phyloP scores from a whole-genome alignment of 352 stramenopile species.

The Stramenopiles sp. region DNA sequence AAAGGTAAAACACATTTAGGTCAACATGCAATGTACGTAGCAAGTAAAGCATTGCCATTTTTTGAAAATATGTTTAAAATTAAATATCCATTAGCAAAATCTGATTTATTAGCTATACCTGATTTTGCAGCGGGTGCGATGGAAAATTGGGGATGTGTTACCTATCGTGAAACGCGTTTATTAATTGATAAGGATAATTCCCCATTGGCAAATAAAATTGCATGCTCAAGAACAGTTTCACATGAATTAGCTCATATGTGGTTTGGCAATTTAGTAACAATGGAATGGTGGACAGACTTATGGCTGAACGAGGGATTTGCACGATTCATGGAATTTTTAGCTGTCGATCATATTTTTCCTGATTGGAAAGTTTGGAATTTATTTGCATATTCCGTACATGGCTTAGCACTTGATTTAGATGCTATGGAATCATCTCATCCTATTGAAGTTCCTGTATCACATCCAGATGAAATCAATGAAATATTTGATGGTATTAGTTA shows the following conservation, averaged over 20 bases:
- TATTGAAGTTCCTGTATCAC: constrained; percentile 78
- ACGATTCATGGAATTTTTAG: constrained; percentile 80
- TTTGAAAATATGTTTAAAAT: constrained; percentile 46
- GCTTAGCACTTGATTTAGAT: constrained; percentile 69
- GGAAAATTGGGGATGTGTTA: constrained; percentile 84
- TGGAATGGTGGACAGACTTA: constrained; percentile 83
- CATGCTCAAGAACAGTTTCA: constrained; percentile 76
- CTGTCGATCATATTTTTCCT: constrained; percentile 70
- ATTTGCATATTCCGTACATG: constrained; percentile 56
- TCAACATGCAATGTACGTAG: constrained; percentile 63
- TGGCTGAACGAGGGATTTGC: constrained; percentile 97
- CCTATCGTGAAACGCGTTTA: constrained; percentile 76
- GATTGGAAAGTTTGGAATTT: constrained; percentile 83
- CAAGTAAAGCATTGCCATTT: constrained; percentile 39
- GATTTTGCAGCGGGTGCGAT: constrained; percentile 87
- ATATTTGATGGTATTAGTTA: constrained; percentile 96
- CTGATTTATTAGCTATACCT: constrained; percentile 90
- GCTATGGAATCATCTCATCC: constrained; percentile 37
- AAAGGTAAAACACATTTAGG: constrained; percentile 62
- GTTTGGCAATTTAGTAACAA: constrained; percentile 95
- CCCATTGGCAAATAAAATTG: constrained; percentile 42
- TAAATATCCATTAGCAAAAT: constrained; percentile 85
- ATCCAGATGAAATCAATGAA: constrained; percentile 78
- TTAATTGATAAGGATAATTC: constrained; percentile 51
- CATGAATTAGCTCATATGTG: constrained; percentile 85